A percentile compares a stretch with the other conserved stretches of the same genome.
These are phyloP conservation scores for Fusarium algeriense DNA, from an alignment of 2,329 filamentous ascomycete genomes.

Conservation along the genomic window DNA sequence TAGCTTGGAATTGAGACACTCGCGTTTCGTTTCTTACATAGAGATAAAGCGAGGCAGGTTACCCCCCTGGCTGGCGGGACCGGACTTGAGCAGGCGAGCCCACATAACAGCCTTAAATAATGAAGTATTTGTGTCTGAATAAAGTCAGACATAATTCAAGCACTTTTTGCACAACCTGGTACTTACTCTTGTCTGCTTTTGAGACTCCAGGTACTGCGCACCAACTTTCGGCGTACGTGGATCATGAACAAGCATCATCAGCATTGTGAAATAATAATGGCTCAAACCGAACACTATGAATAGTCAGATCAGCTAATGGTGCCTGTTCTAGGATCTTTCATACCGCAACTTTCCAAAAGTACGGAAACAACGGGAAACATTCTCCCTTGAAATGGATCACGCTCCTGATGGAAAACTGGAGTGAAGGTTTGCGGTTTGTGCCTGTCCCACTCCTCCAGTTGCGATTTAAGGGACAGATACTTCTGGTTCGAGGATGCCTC, in stretches of 20 bases:
- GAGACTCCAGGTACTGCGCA: not conserved
- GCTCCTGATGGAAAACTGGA: not conserved
- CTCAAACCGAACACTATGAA: not conserved
- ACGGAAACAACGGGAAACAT: not conserved
- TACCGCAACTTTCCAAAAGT: not conserved
- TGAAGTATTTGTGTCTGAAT: not conserved
- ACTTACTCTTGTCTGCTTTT: not conserved
- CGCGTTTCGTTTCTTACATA: not conserved
- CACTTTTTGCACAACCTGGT: rapidly evolving
- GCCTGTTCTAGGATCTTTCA: rapidly evolving
- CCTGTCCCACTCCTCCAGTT: not conserved
- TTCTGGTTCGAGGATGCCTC: not conserved
- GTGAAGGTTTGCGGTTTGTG: not conserved
- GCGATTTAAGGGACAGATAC: not conserved
- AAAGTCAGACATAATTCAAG: not conserved
- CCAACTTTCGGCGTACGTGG: not conserved
- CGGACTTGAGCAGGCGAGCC: not conserved
- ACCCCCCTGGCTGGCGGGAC: not conserved
- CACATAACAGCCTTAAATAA: not conserved
- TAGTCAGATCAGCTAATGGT: not conserved
- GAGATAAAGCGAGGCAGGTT: not conserved
- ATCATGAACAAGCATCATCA: not conserved
- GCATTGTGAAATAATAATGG: not conserved
- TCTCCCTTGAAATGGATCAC: not conserved
- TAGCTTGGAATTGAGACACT: not conserved